Evolutionary conservation across 441 rosid genomes (phyloP), one percentile per base, ranked within the genome.

Genomic region (Syzygium malaccense): DNA sequence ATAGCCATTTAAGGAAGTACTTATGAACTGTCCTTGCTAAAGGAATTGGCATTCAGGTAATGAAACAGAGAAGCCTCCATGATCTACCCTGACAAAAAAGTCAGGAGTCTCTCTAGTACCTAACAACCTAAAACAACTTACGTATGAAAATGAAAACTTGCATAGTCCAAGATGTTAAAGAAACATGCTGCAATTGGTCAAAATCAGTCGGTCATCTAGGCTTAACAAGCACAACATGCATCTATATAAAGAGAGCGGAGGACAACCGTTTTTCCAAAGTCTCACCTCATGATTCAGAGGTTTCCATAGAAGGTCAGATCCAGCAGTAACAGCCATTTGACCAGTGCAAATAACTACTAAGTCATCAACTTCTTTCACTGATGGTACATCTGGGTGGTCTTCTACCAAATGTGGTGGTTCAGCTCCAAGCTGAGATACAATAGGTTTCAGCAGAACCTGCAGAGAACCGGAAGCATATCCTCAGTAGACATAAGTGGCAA

Each of bases 291-390:
- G 99, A 91, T 96, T 98, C 91, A 98, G 89, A 8, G 99, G 97
- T 89, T 97, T 96, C 98, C 99, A 98, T 45, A 97, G 94, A 88
- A 97, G 98, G 92, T 98, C 99, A 79, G 96, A 92, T 90, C 98
- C 99, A 17, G 98, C 94, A 80, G 98, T 92, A 88, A 95, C 96
- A 62, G 99, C 98, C 99, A 98, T 96, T 92, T 98, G 99, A 90
- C 99, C 99, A 26, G 95, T 91, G 93, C 99, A 97, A 78, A 89
- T 87, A 71, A 98, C 97, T 88, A 98, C 55, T 62, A 94, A 87
- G 66, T 96, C 98, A 90, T 96, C 98, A 89, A 97, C 96, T 93
- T 96, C 98, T 89, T 93, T 90, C 75, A 93, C 93, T 13, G 99
- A 93, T 37, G 97, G 99, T 86, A 95, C 84, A 87, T 92, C 89